Conservation (phyloP, 1,284 basidiomycete genomes). For the Stygiomarasmius scandens region DNA sequence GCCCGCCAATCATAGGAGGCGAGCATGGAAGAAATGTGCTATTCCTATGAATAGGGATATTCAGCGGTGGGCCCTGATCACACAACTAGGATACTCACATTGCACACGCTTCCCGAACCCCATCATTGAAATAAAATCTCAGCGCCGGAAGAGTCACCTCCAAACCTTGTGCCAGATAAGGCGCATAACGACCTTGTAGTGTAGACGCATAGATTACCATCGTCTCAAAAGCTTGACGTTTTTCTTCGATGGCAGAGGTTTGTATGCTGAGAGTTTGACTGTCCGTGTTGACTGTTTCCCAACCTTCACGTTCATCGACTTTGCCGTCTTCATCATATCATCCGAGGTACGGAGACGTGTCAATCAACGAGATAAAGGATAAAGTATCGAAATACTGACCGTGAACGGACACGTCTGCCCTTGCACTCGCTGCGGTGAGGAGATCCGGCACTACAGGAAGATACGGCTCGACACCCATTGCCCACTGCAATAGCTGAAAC, state of each 20-base stretch:
- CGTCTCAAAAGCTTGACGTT: conserved; percentile 85
- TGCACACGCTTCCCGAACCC: conserved; percentile 77
- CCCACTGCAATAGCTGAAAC: conserved; percentile 78
- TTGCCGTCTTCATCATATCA: conserved; percentile 50
- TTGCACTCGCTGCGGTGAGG: conserved; percentile 74
- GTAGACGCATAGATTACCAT: conserved; percentile 80
- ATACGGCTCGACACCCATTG: conserved; percentile 78
- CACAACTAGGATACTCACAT: too few species aligned
- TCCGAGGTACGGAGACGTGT: too few species aligned
- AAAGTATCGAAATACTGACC: conserved; percentile 57
- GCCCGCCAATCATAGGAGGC: conserved; percentile 79
- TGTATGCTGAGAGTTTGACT: conserved; percentile 76
- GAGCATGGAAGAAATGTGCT: conserved; percentile 78
- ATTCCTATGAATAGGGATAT: too few species aligned
- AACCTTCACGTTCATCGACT: conserved; percentile 61
- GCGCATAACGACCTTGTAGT: conserved; percentile 68
- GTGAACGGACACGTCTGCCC: conserved; percentile 77
- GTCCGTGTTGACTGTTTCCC: conserved; percentile 77
- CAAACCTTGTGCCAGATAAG: conserved; percentile 70
- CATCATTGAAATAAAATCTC: conserved; percentile 79
- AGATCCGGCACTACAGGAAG: conserved; percentile 79
- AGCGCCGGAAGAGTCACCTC: conserved; percentile 74
- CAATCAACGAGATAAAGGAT: background rate
- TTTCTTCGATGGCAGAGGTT: conserved; percentile 83
- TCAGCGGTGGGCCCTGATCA: too few species aligned